These are phyloP conservation scores for Suillus subalutaceus DNA, from an alignment of 768 basidiomycete genomes.

Conservation along the genomic window DNA sequence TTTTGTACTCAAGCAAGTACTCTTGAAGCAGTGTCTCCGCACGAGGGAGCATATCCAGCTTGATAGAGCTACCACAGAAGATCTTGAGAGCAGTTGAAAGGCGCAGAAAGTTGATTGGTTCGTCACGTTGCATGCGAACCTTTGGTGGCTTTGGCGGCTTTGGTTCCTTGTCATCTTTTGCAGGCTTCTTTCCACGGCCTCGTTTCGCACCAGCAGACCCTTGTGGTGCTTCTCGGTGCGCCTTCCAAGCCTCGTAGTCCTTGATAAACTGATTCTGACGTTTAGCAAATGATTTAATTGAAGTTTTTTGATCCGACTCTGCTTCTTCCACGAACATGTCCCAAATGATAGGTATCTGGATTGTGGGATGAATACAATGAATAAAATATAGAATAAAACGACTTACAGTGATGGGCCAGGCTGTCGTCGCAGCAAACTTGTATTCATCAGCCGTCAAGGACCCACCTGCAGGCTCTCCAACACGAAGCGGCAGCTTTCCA, in stretches of 20 bases:
- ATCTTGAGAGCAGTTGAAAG: neutral
- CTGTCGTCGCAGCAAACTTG: neutral
- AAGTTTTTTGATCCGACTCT: neutral
- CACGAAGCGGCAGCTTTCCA: neutral
- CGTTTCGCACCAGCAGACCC: too few species aligned
- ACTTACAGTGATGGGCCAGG: neutral
- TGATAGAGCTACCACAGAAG: neutral
- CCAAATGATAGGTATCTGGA: neutral
- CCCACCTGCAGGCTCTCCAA: neutral
- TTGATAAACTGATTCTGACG: too few species aligned
- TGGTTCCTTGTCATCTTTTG: too few species aligned
- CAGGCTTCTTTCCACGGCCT: too few species aligned
- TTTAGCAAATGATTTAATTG: neutral
- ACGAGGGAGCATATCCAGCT: neutral
- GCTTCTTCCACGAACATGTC: neutral
- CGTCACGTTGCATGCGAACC: neutral
- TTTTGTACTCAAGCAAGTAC: neutral
- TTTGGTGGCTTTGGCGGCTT: neutral
- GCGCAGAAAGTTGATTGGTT: neutral
- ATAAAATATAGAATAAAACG: neutral
- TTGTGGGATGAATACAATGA: neutral
- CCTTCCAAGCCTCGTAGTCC: neutral
- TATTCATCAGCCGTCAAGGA: neutral
- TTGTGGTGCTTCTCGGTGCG: neutral
- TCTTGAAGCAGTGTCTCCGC: neutral